Evolutionary conservation across 495 filamentous ascomycete species (phyloP).

Genomic region (Penicillium crystallinum): DNA sequence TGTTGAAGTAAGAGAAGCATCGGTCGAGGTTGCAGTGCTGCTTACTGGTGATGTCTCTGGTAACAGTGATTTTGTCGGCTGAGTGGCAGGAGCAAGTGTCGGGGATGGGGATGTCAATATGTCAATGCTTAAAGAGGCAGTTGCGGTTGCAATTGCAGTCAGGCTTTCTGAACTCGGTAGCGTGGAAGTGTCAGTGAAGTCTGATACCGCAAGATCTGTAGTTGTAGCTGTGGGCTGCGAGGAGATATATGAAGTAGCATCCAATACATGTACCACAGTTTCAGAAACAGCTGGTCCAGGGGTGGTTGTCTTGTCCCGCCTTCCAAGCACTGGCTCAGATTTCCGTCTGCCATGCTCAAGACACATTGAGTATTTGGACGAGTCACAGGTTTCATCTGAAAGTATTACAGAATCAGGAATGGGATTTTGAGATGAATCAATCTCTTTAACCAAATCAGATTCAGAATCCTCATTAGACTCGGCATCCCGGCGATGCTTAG

Average conservation of each 20-base stretch:
- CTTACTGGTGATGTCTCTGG: background rate
- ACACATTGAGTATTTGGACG: slow-evolving; percentile 7
- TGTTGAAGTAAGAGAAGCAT: too few relatives aligned
- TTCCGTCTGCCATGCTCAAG: background rate
- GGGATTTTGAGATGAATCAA: background rate
- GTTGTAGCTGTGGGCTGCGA: slow-evolving; percentile 9
- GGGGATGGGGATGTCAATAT: background rate
- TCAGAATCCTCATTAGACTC: slow-evolving; percentile 1
- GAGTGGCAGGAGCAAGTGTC: background rate
- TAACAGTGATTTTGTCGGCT: background rate
- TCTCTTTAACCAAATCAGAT: background rate
- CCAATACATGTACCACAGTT: slow-evolving; percentile 20
- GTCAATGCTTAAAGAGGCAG: background rate
- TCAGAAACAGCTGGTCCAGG: slow-evolving; percentile 3
- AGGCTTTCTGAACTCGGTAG: slow-evolving; percentile 3
- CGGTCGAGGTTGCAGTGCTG: background rate
- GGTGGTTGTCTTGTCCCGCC: slow-evolving; percentile 15
- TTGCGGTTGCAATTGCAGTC: background rate
- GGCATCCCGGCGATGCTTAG: slow-evolving; percentile 13
- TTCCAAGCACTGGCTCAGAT: slow-evolving; percentile 3
- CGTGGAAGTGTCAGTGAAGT: slow-evolving; percentile 8
- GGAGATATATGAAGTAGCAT: slow-evolving; percentile 16
- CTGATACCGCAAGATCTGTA: slow-evolving; percentile 12
- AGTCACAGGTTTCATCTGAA: slow-evolving; percentile 7
- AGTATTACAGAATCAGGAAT: slow-evolving; percentile 2